Conservation (phyloP, 805 yeast species). For the Candida montana region DNA sequence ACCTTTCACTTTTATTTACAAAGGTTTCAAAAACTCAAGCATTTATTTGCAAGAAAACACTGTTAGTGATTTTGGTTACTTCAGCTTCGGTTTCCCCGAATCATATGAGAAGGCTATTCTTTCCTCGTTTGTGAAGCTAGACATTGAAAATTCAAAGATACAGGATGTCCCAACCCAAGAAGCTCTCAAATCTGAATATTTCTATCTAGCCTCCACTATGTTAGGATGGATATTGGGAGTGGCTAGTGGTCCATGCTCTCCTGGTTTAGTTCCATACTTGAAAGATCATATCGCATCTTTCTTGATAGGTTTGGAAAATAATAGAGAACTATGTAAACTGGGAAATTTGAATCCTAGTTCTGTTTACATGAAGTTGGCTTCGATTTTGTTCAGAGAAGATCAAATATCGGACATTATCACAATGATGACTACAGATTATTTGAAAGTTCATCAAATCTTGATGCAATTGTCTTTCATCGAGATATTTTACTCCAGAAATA, state of each 20-base stretch:
- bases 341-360: constrained; percentile 52
- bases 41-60: constrained; percentile 36
- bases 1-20: constrained; percentile 37
- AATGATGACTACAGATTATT: constrained; percentile 33
- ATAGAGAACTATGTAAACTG: constrained; percentile 78
- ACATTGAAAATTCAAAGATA: constrained; percentile 30
- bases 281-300: constrained; percentile 59
- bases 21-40: constrained; percentile 34
- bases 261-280: constrained; percentile 48
- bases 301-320: constrained; percentile 52
- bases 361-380: constrained; percentile 41
- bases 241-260: constrained; percentile 48
- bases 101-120: constrained; percentile 34
- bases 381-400: constrained; percentile 39
- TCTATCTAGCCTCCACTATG: constrained; percentile 60
- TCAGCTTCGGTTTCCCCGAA: constrained; percentile 26
- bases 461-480: constrained; percentile 67
- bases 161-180: constrained; percentile 45
- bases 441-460: constrained; percentile 56
- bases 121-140: constrained; percentile 40
- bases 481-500: constrained; percentile 63
- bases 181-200: constrained; percentile 52
- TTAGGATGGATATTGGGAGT: constrained; percentile 53
- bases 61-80: constrained; percentile 31
- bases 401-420: constrained; percentile 38